phyloP scores from a whole-genome alignment of 306 rosid genomes.

The Sindora glabra region DNA sequence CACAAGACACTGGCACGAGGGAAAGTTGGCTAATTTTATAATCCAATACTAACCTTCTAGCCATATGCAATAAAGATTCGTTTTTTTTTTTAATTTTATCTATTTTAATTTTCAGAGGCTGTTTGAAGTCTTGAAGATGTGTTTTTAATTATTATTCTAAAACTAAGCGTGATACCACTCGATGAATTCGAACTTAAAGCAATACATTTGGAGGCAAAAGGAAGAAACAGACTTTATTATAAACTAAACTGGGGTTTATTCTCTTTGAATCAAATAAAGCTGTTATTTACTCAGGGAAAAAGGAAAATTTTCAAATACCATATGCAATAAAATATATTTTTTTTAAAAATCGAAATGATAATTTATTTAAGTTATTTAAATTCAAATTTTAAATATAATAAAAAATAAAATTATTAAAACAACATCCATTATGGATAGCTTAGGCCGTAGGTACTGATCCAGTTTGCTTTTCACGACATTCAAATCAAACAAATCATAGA shows the following conservation, averaged over 20 bases:
- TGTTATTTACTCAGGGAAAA: neutral
- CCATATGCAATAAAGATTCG: slow-evolving; percentile 13
- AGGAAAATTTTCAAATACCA: neutral
- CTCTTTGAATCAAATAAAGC: neutral
- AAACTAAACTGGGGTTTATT: neutral
- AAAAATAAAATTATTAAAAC: too few species aligned
- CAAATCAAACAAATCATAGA: too few species aligned
- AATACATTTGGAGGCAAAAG: slow-evolving; percentile 17
- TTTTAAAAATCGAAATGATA: too few species aligned
- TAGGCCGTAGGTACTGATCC: too few species aligned
- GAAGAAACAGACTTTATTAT: slow-evolving; percentile 1
- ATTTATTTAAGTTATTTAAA: too few species aligned
- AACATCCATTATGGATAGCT: too few species aligned
- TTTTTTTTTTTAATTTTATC: too few species aligned
- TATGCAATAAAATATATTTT: neutral
- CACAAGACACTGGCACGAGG: slow-evolving; percentile 15
- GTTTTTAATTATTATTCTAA: slow-evolving; percentile 6
- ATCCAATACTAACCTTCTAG: neutral
- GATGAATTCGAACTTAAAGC: slow-evolving; percentile 26
- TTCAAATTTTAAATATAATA: too few species aligned
- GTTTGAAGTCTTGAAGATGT: neutral
- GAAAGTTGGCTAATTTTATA: slow-evolving; percentile 10
- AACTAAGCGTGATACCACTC: neutral
- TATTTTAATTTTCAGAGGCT: neutral
- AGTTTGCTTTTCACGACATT: too few species aligned